A percentile compares a stretch with the other conserved stretches of the same genome.
Evolutionary conservation across 75 land plant genomes (phyloP).

Genomic region (Sequoia sempervirens): DNA sequence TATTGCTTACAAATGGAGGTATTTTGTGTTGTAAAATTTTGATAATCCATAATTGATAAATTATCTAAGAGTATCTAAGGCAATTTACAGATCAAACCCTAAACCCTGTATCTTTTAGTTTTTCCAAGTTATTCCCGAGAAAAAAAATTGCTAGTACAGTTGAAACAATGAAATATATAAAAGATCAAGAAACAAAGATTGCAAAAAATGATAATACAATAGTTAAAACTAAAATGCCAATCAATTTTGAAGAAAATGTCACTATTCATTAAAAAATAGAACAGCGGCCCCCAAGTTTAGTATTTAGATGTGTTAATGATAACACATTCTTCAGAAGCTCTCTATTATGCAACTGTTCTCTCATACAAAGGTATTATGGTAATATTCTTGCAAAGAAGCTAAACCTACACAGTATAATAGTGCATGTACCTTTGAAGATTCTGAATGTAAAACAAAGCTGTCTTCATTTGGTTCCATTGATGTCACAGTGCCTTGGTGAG

Average conservation of each 20-base stretch:
- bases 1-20: no score
- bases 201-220: background rate
- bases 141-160: no score
- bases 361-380: background rate
- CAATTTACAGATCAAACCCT: no score
- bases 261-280: background rate
- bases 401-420: background rate
- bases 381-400: background rate
- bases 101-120: no score
- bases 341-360: background rate
- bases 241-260: background rate
- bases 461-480: constrained; percentile 98
- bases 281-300: no score
- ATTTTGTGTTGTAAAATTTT: no score
- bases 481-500: constrained; percentile 91
- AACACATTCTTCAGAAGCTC: background rate
- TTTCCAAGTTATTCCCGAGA: no score
- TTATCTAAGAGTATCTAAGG: no score
- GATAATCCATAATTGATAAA: no score
- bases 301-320: no score
- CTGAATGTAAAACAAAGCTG: constrained; percentile 73
- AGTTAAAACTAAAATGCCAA: background rate
- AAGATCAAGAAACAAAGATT: background rate
- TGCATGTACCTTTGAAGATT: constrained; percentile 59
- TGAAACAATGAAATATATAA: background rate